phyloP scores from a whole-genome alignment of 2,329 filamentous ascomycete species.

The Aspergillus sp. region DNA sequence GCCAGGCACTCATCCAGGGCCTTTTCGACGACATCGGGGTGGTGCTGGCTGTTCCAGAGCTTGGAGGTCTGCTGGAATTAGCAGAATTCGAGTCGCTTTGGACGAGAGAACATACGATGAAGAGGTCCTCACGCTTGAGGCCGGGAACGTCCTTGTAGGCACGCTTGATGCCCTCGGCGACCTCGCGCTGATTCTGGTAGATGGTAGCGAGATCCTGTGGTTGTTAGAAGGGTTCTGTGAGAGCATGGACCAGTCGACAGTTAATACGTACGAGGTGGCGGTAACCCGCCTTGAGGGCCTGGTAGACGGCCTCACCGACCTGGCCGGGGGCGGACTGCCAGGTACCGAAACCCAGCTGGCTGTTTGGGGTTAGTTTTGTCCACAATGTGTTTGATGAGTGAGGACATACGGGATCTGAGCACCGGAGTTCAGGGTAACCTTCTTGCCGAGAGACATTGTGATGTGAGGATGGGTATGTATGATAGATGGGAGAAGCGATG shows the following conservation, averaged over 20 bases:
- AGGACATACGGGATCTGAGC: slow-evolving; percentile 38
- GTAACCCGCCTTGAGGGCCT: slow-evolving; percentile 41
- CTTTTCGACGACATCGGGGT: slow-evolving; percentile 51
- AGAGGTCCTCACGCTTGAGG: slow-evolving; percentile 41
- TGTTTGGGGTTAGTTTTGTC: slow-evolving; percentile 9
- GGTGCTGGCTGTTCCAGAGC: slow-evolving; percentile 57
- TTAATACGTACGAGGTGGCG: slow-evolving; percentile 33
- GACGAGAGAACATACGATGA: slow-evolving; percentile 31
- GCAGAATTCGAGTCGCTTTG: not conserved
- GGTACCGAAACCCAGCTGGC: slow-evolving; percentile 41
- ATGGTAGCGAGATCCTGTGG: slow-evolving; percentile 39
- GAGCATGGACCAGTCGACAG: slow-evolving; percentile 9
- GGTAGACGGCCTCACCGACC: slow-evolving; percentile 40
- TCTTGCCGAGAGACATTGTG: slow-evolving; percentile 42
- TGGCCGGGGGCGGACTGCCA: slow-evolving; percentile 41
- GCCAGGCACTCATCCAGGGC: slow-evolving; percentile 51
- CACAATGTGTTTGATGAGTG: not conserved
- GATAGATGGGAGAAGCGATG: not conserved
- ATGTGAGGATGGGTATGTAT: not conserved
- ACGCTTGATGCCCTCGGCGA: slow-evolving; percentile 33
- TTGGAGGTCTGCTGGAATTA: slow-evolving; percentile 51
- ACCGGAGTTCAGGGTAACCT: slow-evolving; percentile 38
- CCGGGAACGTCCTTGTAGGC: slow-evolving; percentile 39
- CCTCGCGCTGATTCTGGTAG: slow-evolving; percentile 41
- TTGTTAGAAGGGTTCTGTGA: slow-evolving; percentile 11